These are phyloP conservation scores for Staphylotrichum longicolle DNA, from an alignment of 495 filamentous ascomycete genomes.

Conservation along the genomic window DNA sequence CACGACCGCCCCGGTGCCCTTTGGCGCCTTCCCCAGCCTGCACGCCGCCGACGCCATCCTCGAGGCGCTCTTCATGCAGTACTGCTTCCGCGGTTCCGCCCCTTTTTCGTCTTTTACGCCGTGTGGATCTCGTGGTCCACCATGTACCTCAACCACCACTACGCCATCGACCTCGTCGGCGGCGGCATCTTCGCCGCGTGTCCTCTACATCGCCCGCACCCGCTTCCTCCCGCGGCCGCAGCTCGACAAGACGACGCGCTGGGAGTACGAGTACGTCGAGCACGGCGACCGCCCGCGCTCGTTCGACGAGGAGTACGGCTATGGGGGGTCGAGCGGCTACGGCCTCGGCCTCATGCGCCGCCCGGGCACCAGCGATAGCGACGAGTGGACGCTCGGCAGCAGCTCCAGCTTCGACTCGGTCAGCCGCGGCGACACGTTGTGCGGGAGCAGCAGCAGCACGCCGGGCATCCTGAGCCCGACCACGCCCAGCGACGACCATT, in stretches of 20 bases:
- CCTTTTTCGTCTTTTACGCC: conserved; percentile 74
- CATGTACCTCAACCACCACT: conserved; percentile 95
- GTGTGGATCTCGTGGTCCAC: conserved; percentile 98
- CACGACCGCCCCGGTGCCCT: conserved; percentile 83
- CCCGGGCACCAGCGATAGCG: conserved; percentile 31
- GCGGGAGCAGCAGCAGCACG: conserved; percentile 36
- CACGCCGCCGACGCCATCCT: conserved; percentile 83
- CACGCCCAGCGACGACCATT: conserved; percentile 34
- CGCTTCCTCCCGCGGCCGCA: conserved; percentile 80
- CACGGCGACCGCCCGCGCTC: conserved; percentile 52
- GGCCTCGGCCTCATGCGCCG: conserved; percentile 36
- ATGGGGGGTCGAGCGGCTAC: conserved; percentile 21
- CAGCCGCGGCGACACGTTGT: conserved; percentile 36
- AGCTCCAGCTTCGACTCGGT: conserved; percentile 39
- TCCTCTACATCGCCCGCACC: conserved; percentile 73
- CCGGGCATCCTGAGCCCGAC: conserved; percentile 46
- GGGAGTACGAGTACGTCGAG: conserved; percentile 96
- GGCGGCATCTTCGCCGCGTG: conserved; percentile 76
- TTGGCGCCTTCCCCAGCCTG: conserved; percentile 90
- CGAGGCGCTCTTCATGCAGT: conserved; percentile 88
- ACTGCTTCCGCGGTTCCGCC: conserved; percentile 75
- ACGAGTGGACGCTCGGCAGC: conserved; percentile 50
- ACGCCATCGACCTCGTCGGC: conserved; percentile 87
- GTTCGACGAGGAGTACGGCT: conserved; percentile 42
- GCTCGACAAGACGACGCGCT: conserved; percentile 77